Percentiles rank a stretch among this genome's conserved stretches.
Evolutionary conservation across 2,329 filamentous ascomycete species (phyloP).

Genomic region (Ceratocystis cacaofunesta): DNA sequence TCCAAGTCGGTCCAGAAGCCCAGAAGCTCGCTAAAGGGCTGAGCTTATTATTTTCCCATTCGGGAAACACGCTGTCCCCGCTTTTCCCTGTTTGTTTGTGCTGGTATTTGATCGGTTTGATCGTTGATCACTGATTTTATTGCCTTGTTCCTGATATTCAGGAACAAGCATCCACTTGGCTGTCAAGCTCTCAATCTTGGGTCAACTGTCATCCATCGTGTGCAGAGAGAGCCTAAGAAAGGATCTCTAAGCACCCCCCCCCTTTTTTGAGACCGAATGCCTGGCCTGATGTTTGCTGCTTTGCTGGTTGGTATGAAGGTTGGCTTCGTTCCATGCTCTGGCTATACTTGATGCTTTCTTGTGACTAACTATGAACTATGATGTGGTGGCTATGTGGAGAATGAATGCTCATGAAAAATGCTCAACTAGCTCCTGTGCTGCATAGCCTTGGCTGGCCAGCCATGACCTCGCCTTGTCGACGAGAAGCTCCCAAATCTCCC

Average conservation of each 20-base stretch:
- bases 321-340: not conserved
- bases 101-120: not conserved
- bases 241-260: not conserved
- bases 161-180: not conserved
- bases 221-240: not conserved
- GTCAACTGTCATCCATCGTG: not conserved
- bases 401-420: not conserved
- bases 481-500: constrained; percentile 49
- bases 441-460: constrained; percentile 23
- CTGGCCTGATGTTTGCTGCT: too few species aligned
- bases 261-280: not conserved
- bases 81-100: not conserved
- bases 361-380: not conserved
- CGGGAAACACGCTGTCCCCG: not conserved
- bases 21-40: not conserved
- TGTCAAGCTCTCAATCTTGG: not conserved
- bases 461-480: constrained; percentile 43
- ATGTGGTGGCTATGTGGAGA: not conserved
- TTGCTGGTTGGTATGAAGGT: too few species aligned
- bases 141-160: not conserved
- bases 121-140: not conserved
- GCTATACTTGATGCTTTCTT: not conserved
- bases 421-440: not conserved
- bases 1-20: constrained; percentile 8
- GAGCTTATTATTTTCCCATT: not conserved